Evolutionary conservation across 768 basidiomycete genomes (phyloP).

Genomic region (Mrakia hoshinonis): DNA sequence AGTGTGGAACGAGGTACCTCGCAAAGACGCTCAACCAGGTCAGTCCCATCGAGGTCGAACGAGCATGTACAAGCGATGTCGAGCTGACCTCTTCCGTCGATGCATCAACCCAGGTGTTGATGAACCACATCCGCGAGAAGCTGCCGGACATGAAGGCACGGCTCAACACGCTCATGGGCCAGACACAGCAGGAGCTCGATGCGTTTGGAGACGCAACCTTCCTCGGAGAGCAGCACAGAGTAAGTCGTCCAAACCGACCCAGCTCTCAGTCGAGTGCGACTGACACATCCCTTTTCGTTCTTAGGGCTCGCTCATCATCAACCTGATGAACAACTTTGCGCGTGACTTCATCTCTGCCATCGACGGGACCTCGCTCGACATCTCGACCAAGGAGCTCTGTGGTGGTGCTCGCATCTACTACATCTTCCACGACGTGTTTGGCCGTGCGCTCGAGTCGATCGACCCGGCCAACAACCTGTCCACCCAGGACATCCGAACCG

Average conservation of each 20-base stretch:
- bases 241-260: conserved; percentile 29
- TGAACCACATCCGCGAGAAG: conserved; percentile 97
- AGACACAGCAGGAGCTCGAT: conserved; percentile 95
- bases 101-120: conserved; percentile 53
- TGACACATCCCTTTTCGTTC: background rate
- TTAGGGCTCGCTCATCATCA: conserved; percentile 70
- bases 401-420: conserved; percentile 98
- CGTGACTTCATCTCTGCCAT: conserved; percentile 94
- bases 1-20: conserved; percentile 92
- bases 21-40: conserved; percentile 92
- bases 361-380: conserved; percentile 89
- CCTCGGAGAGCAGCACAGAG: conserved; percentile 76
- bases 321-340: conserved; percentile 97
- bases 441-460: conserved; percentile 77
- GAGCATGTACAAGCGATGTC: background rate
- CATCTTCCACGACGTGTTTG: conserved; percentile 98
- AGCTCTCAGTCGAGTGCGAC: conserved; percentile 46
- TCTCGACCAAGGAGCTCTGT: conserved; percentile 95
- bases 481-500: conserved; percentile 90
- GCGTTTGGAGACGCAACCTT: conserved; percentile 89
- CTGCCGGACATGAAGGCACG: conserved; percentile 99
- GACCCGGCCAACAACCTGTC: conserved; percentile 86
- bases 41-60: conserved; percentile 30
- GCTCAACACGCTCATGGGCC: conserved; percentile 94
- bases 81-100: background rate